phyloP scores from a whole-genome alignment of 495 filamentous ascomycete genomes.

The Tuber brumale region DNA sequence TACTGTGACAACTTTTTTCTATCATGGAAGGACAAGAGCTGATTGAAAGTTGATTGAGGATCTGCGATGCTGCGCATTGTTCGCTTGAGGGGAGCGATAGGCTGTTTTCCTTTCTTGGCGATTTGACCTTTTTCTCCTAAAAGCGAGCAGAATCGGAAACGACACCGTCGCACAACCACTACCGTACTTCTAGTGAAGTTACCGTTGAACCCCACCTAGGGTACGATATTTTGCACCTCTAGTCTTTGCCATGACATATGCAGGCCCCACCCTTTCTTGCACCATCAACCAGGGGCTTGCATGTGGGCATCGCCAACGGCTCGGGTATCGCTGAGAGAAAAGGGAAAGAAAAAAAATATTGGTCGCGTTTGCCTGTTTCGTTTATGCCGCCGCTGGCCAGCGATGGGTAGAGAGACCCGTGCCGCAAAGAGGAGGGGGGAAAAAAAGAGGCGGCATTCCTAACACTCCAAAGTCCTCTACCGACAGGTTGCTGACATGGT shows the following conservation, averaged over 20 bases:
- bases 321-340: not conserved
- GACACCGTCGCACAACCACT: slow-evolving; percentile 4
- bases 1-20: slow-evolving; percentile 10
- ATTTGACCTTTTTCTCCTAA: slow-evolving; percentile 5
- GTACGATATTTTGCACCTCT: not conserved
- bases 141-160: slow-evolving; percentile 29
- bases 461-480: not conserved
- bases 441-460: slow-evolving; percentile 10
- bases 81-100: slow-evolving; percentile 26
- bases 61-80: slow-evolving; percentile 23
- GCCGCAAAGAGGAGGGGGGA: slow-evolving; percentile 27
- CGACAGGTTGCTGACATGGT: not conserved
- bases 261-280: slow-evolving; percentile 28
- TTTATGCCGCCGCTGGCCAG: slow-evolving; percentile 23
- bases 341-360: slow-evolving; percentile 14
- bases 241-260: slow-evolving; percentile 28
- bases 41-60: slow-evolving; percentile 23
- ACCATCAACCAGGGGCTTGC: slow-evolving; percentile 24
- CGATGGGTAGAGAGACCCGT: slow-evolving; percentile 28
- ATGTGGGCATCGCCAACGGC: slow-evolving; percentile 19
- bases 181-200: not conserved
- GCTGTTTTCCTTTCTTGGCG: slow-evolving; percentile 19
- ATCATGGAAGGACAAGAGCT: slow-evolving; percentile 10
- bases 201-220: not conserved
- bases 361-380: slow-evolving; percentile 27